Base-by-base conservation (phyloP, 2,329 filamentous ascomycete genomes). In the Delphinella strobiligena region DNA sequence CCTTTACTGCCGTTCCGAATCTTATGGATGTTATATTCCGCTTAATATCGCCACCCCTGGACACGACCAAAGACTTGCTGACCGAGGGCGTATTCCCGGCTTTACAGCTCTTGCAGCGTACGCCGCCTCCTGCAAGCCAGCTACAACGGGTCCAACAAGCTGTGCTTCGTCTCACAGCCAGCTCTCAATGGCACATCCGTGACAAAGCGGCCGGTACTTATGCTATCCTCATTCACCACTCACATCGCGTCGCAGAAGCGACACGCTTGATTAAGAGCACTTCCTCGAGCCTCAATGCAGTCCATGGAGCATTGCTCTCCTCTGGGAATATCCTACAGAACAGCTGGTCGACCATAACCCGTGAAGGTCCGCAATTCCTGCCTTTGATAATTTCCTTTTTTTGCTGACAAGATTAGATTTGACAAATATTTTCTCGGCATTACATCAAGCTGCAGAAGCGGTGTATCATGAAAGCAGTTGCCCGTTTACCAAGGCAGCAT, bases 191-290 rank as follows among this genome's bases (percentile, higher is more conserved):
- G 85, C 82, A 87, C 53, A 75, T 91, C 5, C 70, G 85, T 36
- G 83, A 89, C 50, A 85, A 88, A 55, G 82, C 84, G 1, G 82
- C 84, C 0, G 71, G 81, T 12, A 84, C 83, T 0, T 64, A 84
- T 10, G 61, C 62, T 2, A 54, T 57, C 4, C 45, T 68, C 8
- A 44, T 54, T 18, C 16, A 38, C 1, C 14, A 31, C 8, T 39
- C 44, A 11, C 34, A 49, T 5, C 39, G 43, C n/a, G 16, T 32
- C 3, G 19, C n/a, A 3, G 27, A 44, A 14, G n/a, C 51, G 2
- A 30, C 32, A 11, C 17, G 33, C 4, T 31, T 48, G 12, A n/a
- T 45, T 8, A 22, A 31, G 15, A 16, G 18, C 7, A 11, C 36
- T 18, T 32, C 36, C 4, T 24, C 11, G 2, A n/a, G 16, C 9